A percentile compares a stretch with the other conserved stretches of the same genome.
phyloP scores from a whole-genome alignment of 495 filamentous ascomycete genomes.

The Aspergillus egyptiacus region DNA sequence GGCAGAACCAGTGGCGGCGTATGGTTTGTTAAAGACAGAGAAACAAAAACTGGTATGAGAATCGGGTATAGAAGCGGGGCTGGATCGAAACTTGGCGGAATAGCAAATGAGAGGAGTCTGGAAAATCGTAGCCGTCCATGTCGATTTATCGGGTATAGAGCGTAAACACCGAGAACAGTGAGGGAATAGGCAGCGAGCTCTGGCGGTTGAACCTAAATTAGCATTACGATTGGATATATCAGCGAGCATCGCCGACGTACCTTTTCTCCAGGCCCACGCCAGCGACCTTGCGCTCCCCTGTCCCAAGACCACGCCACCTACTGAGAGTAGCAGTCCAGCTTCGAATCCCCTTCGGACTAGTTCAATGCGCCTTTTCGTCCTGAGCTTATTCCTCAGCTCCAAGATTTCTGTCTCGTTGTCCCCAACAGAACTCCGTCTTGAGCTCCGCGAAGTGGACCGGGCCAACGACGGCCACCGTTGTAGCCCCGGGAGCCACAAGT shows the following conservation, averaged over 20 bases:
- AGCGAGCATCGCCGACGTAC: constrained; percentile 18
- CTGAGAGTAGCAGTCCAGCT: constrained; percentile 37
- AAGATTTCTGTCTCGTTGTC: constrained; percentile 25
- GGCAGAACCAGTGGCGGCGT: constrained; percentile 55
- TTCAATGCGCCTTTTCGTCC: constrained; percentile 35
- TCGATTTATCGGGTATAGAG: constrained; percentile 40
- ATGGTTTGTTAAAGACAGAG: constrained; percentile 63
- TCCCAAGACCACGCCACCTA: constrained; percentile 38
- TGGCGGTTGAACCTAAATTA: constrained; percentile 19
- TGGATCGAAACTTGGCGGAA: constrained; percentile 78
- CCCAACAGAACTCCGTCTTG: constrained; percentile 38
- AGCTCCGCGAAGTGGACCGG: constrained; percentile 27
- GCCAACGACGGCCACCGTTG: constrained; percentile 37
- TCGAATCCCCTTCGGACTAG: constrained; percentile 42
- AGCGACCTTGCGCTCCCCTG: constrained; percentile 27
- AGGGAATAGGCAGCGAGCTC: constrained; percentile 44
- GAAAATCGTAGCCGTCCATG: constrained; percentile 26
- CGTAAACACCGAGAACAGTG: constrained; percentile 39
- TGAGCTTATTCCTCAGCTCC: constrained; percentile 27
- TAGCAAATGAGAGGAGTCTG: constrained; percentile 35
- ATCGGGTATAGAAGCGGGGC: constrained; percentile 86
- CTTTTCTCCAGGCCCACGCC: constrained; percentile 41
- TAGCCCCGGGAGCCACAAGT: constrained; percentile 31
- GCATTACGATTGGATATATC: neutral
- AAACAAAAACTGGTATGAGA: constrained; percentile 67